Evolutionary conservation across 2,329 filamentous ascomycete genomes (phyloP), one percentile per base, ranked within the genome.

Genomic region (Macrophomina pseudophaseolina): DNA sequence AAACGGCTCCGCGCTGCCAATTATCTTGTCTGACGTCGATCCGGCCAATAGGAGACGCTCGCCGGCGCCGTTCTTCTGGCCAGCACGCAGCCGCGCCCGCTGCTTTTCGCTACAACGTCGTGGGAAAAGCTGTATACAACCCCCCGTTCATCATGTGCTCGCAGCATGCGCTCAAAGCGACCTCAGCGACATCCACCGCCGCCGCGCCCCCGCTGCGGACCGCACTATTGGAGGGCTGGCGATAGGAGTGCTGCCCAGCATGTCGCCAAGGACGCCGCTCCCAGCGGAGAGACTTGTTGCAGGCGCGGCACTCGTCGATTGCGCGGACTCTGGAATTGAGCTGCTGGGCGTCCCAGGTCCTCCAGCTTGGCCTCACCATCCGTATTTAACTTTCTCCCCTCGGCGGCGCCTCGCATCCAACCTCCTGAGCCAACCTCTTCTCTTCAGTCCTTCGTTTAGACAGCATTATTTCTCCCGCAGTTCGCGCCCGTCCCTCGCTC

Each of bases 391-490:
- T 1, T 44, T 38, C 44, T 16, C 16, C 9, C 4, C 18, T n/a
- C 42, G 6, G 16, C 44, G 35, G 58, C 44, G 44, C 58, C 42
- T 18, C 9, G 4, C n/a, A 1, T 5, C 58, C 58, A 49, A 38
- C 42, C 58, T 62, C 58, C 58, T 62, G 58, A 62, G 58, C 42
- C 42, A 14, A 16, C 32, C 58, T 59, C 33, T 49, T 62, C 18
- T 35, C 58, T 49, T 48, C 58, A 62, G 58, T 62, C 58, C 5
- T n/a, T 62, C 58, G 58, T 62, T 62, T 49, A 38, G 33, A 59
- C 28, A 28, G 18, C 35, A 16, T 32, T 12, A 53, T 65, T 49
- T 42, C 11, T 16, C 38, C 32, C 30, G 4, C 51, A 18, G 14
- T 30, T 38, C 5, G 18, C 2, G 48, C 30, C 66, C 54, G 48